Evolutionary conservation across 306 rosid genomes (phyloP).

Genomic region (Ziziphus jujuba): DNA sequence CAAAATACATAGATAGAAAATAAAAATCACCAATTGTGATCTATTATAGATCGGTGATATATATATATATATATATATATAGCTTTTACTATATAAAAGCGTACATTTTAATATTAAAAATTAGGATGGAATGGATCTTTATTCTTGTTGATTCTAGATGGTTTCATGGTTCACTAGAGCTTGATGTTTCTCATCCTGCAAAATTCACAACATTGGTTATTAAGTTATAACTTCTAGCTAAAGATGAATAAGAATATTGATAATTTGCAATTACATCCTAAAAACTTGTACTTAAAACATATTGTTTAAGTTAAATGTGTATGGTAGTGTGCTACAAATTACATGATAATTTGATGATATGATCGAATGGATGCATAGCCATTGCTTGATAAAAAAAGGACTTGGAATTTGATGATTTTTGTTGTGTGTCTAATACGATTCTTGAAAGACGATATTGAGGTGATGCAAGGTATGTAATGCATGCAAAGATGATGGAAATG

Average conservation of each 20-base stretch:
- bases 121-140: slow-evolving; percentile 1
- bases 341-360: too few species aligned
- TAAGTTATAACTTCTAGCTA: slow-evolving; percentile 6
- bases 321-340: too few species aligned
- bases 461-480: too few species aligned
- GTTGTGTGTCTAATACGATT: too few species aligned
- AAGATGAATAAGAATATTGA: neutral
- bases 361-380: too few species aligned
- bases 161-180: slow-evolving; percentile 40
- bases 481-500: neutral
- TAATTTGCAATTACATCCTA: neutral
- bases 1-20: neutral
- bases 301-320: too few species aligned
- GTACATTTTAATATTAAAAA: neutral
- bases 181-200: slow-evolving; percentile 72
- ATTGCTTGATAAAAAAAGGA: too few species aligned
- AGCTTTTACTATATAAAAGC: neutral
- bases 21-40: slow-evolving; percentile 4
- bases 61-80: neutral
- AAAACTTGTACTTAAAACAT: too few species aligned
- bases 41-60: neutral
- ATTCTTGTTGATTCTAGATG: slow-evolving; percentile 12
- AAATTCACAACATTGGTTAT: slow-evolving; percentile 4
- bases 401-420: too few species aligned
- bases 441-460: too few species aligned